These are phyloP conservation scores for Capsicum pubescens DNA, from an alignment of 257 asterid genomes.

Conservation along the genomic window DNA sequence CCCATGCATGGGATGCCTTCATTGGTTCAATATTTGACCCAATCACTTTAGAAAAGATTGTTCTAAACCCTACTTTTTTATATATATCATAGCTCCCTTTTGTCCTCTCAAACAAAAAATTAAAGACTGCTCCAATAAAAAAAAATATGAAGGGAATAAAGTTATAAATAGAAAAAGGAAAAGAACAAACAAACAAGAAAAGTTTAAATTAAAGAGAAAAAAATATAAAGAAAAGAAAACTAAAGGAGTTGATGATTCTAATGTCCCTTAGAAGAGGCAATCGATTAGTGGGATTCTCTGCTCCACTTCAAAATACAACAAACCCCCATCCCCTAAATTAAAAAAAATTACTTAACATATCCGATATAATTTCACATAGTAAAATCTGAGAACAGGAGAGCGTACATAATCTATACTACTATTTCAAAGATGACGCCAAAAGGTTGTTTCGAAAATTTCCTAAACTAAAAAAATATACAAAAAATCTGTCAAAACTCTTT, in stretches of 20 bases:
- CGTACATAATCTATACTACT: too few species aligned
- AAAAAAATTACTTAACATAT: background rate
- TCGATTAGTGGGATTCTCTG: conserved; percentile 48
- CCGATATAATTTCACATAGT: too few species aligned
- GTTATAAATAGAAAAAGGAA: conserved; percentile 43
- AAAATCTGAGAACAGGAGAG: too few species aligned
- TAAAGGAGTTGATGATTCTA: conserved; percentile 34
- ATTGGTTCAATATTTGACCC: conserved; percentile 38
- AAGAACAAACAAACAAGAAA: conserved; percentile 53
- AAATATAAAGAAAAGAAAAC: conserved; percentile 37
- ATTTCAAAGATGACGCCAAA: too few species aligned
- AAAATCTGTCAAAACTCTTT: background rate
- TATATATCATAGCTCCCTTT: conserved; percentile 48
- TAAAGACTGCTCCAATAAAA: conserved; percentile 26
- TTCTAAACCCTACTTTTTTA: conserved; percentile 47
- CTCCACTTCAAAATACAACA: conserved; percentile 9
- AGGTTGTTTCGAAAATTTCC: background rate
- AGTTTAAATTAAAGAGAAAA: conserved; percentile 36
- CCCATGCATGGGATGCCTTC: conserved; percentile 32
- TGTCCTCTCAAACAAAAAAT: conserved; percentile 43
- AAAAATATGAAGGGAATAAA: conserved; percentile 48
- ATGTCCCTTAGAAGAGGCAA: conserved; percentile 43
- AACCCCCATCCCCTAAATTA: background rate
- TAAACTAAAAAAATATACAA: background rate
- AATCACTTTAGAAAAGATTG: conserved; percentile 54